Base-by-base conservation (phyloP, 768 basidiomycete genomes). In the Crassisporium funariophilum region DNA sequence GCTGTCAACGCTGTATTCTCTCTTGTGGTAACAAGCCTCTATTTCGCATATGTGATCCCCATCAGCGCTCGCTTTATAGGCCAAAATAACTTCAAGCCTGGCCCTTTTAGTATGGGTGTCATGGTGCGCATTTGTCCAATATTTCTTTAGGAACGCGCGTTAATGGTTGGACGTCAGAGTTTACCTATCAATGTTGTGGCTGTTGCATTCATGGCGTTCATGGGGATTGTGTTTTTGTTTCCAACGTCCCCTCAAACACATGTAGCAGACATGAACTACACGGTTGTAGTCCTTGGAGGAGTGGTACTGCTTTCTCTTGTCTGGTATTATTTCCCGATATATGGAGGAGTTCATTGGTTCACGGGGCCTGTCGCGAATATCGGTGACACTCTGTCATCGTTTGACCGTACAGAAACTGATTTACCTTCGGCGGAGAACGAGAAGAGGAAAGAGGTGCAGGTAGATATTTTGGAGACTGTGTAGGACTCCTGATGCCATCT, bases 321-420 rank as follows among this genome's bases (percentile, higher is more conserved):
- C 1, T 91, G 82, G 72, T 91, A 84, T 60, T 89, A 82, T 63
- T 76, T 85, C 61, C 86, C 86, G 1, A 70, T 73, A 31, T 88
- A 88, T 43, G 88, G 88, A 4, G 88, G 88, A 3, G 71, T 76
- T n/a, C 67, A 86, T 55, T 88, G 86, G 86, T 88, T 88, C 59
- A 77, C 67, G 5, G 86, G 86, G 0, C 86, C 86, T 0, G 68
- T 86, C n/a, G 65, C 46, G 71, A 82, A 54, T 13, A 61, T 71
- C 39, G 59, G 55, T 47, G n/a, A n/a, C n/a, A n/a, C n/a, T n/a
- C n/a, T n/a, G n/a, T n/a, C n/a, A n/a, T n/a, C n/a, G n/a, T n/a
- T n/a, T n/a, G n/a, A n/a, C n/a, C n/a, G n/a, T n/a, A n/a, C n/a
- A n/a, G n/a, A n/a, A n/a, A n/a, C n/a, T n/a, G n/a, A n/a, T n/a